Evolutionary conservation across 2,329 filamentous ascomycete genomes (phyloP).

Genomic region (Parasarocladium wereldwijsianum): DNA sequence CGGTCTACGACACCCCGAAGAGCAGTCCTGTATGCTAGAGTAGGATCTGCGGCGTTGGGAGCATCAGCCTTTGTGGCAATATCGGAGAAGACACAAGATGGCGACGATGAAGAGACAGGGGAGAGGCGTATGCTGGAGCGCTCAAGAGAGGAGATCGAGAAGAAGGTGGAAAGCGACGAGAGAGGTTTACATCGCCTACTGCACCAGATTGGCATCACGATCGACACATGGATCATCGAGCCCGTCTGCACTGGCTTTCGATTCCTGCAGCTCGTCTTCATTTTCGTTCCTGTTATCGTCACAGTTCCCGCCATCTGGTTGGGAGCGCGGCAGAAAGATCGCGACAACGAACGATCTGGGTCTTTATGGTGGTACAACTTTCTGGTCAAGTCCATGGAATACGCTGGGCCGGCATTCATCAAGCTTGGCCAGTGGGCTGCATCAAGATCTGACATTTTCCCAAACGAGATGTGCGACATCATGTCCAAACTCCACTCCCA

Average conservation of each 20-base stretch:
- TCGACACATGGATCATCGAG: conserved; percentile 67
- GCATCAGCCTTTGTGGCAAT: conserved; percentile 43
- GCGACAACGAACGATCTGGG: conserved; percentile 62
- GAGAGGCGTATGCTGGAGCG: conserved; percentile 79
- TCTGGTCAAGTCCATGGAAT: conserved; percentile 78
- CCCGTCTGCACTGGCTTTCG: conserved; percentile 74
- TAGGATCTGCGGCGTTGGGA: conserved; percentile 29
- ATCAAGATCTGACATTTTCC: conserved; percentile 91
- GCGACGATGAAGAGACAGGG: conserved; percentile 42
- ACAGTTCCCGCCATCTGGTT: conserved; percentile 72
- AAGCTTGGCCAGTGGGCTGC: conserved; percentile 99
- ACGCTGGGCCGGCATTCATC: conserved; percentile 89
- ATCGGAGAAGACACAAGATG: conserved; percentile 36
- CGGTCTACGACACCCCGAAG: conserved; percentile 6
- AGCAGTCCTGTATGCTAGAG: conserved; percentile 23
- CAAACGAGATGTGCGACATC: conserved; percentile 74
- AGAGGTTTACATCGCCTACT: conserved; percentile 41
- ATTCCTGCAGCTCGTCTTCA: conserved; percentile 73
- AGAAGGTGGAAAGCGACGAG: conserved; percentile 48
- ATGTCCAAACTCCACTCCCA: conserved; percentile 95
- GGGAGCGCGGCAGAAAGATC: conserved; percentile 45
- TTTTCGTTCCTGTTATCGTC: conserved; percentile 82
- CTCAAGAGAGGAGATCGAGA: conserved; percentile 64
- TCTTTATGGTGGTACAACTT: conserved; percentile 93
- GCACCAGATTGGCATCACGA: conserved; percentile 46